Evolutionary conservation across 192 early-diverging fungal genomes (phyloP).

Genomic region (Backusella tarrabulga): DNA sequence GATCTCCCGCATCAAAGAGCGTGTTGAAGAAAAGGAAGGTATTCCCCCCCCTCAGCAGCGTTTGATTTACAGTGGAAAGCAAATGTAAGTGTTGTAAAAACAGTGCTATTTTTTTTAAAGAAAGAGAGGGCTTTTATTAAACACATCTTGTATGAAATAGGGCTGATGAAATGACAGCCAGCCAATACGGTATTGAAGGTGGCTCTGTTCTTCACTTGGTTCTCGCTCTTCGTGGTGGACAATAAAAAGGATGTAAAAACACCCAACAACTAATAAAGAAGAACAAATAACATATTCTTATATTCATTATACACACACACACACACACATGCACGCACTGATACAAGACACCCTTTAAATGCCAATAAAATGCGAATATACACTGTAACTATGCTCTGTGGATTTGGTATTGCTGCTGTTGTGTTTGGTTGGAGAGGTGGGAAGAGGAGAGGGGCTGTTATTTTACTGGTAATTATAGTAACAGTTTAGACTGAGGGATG

Average conservation of each 20-base stretch:
- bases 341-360: neutral
- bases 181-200: constrained; percentile 69
- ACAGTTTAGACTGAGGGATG: neutral
- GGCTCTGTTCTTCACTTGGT: constrained; percentile 92
- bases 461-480: neutral
- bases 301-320: neutral
- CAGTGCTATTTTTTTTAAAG: neutral
- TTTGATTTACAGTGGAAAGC: constrained; percentile 92
- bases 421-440: neutral
- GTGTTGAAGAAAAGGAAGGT: constrained; percentile 95
- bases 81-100: constrained; percentile 63
- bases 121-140: neutral
- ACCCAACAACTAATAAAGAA: neutral
- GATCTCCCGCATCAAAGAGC: constrained; percentile 87
- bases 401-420: neutral
- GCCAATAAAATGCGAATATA: neutral
- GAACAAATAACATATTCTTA: neutral
- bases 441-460: neutral
- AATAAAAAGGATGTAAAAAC: constrained; percentile 13
- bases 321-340: neutral
- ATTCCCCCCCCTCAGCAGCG: constrained; percentile 97
- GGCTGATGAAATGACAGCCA: constrained; percentile 74
- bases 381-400: neutral
- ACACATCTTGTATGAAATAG: constrained; percentile 38
- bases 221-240: constrained; percentile 90